A percentile compares a stretch with the other conserved stretches of the same genome.
phyloP scores from a whole-genome alignment of 768 basidiomycete genomes.

The Cystobasidium ongulense region DNA sequence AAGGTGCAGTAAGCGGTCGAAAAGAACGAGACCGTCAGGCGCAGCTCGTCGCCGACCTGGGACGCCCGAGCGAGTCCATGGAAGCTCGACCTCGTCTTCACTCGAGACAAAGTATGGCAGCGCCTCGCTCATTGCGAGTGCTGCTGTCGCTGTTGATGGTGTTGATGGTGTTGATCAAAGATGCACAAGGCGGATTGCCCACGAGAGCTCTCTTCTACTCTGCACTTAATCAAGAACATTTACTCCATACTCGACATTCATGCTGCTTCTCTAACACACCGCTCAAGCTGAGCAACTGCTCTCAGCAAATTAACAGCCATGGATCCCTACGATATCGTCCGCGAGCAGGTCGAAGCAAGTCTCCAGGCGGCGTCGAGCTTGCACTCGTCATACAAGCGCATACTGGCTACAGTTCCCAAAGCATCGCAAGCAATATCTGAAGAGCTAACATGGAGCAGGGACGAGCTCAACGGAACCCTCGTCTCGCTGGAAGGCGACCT shows the following conservation, averaged over 20 bases:
- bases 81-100: not conserved
- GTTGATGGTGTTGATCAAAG: not conserved
- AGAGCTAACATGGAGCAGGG: slow-evolving; percentile 23
- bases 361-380: slow-evolving; percentile 3
- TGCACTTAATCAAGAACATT: not conserved
- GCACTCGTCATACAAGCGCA: slow-evolving; percentile 18
- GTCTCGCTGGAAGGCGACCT: slow-evolving; percentile 15
- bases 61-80: not conserved
- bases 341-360: slow-evolving; percentile 2
- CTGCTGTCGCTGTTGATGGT: not conserved
- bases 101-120: not conserved
- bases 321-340: slow-evolving; percentile 15
- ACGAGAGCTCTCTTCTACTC: not conserved
- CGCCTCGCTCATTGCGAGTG: not conserved
- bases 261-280: not conserved
- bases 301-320: not conserved
- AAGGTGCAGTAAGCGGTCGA: slow-evolving; percentile 11
- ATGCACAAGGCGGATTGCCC: not conserved
- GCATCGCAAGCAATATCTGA: slow-evolving; percentile 4
- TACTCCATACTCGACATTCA: not conserved
- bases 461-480: slow-evolving; percentile 19
- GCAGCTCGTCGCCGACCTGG: not conserved
- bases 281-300: not conserved
- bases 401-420: not conserved
- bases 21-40: slow-evolving; percentile 12